Conservation (phyloP, 495 filamentous ascomycete species). For the Tuber brumale region DNA sequence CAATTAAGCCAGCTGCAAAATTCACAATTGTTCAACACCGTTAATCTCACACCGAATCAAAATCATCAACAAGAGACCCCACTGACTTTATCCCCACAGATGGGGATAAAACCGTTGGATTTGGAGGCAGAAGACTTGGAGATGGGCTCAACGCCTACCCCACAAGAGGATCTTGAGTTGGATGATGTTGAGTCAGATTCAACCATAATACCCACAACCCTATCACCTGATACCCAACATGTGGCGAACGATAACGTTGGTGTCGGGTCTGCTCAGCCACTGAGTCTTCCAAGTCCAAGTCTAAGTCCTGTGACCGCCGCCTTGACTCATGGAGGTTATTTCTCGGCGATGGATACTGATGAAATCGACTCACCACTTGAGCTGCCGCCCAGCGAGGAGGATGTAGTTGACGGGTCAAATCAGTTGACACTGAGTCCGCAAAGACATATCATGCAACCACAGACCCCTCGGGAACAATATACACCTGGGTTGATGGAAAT, state of each 20-base stretch:
- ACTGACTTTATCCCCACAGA: slow-evolving; percentile 41
- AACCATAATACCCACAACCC: slow-evolving; percentile 30
- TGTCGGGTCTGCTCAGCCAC: slow-evolving; percentile 63
- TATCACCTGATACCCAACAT: slow-evolving; percentile 44
- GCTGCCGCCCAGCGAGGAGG: slow-evolving; percentile 45
- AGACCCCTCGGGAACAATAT: slow-evolving; percentile 34
- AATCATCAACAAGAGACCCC: slow-evolving; percentile 43
- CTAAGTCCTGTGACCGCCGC: slow-evolving; percentile 78
- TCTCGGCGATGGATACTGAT: slow-evolving; percentile 41
- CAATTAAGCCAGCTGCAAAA: slow-evolving; percentile 41
- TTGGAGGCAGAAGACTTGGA: slow-evolving; percentile 35
- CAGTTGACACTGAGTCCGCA: slow-evolving; percentile 29
- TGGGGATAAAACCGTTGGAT: slow-evolving; percentile 30
- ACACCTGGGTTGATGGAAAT: slow-evolving; percentile 58
- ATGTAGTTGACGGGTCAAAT: slow-evolving; percentile 41
- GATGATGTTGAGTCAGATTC: slow-evolving; percentile 36
- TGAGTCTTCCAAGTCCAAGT: slow-evolving; percentile 88
- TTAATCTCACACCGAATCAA: slow-evolving; percentile 24
- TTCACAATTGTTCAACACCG: slow-evolving; percentile 25
- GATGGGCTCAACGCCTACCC: slow-evolving; percentile 36
- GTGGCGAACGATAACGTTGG: slow-evolving; percentile 48
- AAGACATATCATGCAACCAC: slow-evolving; percentile 27
- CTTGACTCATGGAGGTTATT: slow-evolving; percentile 42
- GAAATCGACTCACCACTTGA: slow-evolving; percentile 39
- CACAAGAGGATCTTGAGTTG: slow-evolving; percentile 38